Conservation (phyloP, 2,329 filamentous ascomycete species). For the Tolypocladium capitatum region DNA sequence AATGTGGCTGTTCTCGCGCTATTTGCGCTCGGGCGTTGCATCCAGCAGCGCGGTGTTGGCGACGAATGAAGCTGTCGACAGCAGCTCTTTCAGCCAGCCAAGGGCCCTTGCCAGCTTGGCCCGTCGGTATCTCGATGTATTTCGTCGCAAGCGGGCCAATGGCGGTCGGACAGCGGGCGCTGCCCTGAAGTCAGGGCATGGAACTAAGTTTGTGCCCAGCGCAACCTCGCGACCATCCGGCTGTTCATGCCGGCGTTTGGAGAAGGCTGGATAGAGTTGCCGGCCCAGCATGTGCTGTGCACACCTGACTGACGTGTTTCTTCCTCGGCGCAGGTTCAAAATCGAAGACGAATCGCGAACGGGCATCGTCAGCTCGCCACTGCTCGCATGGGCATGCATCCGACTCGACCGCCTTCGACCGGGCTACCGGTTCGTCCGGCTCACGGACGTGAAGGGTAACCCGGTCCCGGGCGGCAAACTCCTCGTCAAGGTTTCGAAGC, state of each 20-base stretch:
- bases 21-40: not conserved
- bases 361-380: slow-evolving; percentile 22
- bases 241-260: not conserved
- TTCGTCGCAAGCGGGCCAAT: not conserved
- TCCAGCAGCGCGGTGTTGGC: not conserved
- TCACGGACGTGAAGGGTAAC: slow-evolving; percentile 32
- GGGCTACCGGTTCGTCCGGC: slow-evolving; percentile 41
- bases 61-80: not conserved
- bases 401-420: slow-evolving; percentile 42
- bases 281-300: too few relatives aligned
- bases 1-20: not conserved
- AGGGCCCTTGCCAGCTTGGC: not conserved
- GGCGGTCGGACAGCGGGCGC: not conserved
- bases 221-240: not conserved
- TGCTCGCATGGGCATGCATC: slow-evolving; percentile 44
- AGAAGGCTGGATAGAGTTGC: not conserved
- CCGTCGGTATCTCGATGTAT: not conserved
- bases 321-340: slow-evolving; percentile 29
- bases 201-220: not conserved
- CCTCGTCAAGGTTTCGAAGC: slow-evolving; percentile 39
- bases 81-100: too few relatives aligned
- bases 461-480: slow-evolving; percentile 32
- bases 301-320: not conserved
- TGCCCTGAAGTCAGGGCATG: not conserved
- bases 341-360: slow-evolving; percentile 35